Base-by-base conservation (phyloP, 306 rosid species). In the Geum urbanum region DNA sequence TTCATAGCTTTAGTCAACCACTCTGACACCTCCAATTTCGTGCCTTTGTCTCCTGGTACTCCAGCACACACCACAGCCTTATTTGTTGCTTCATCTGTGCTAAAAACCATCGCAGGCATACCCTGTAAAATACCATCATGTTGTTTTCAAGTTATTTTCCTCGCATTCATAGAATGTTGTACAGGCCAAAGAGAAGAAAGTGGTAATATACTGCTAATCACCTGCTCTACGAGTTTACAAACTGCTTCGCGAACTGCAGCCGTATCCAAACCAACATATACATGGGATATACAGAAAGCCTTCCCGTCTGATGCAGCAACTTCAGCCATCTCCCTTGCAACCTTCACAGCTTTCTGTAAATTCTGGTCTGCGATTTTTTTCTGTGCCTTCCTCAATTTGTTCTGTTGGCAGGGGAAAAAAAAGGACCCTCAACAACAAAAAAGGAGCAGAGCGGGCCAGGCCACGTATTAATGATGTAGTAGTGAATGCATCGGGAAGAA, bases 211-310 rank as follows among this genome's bases (percentile, higher is more conserved):
- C 44, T 45, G 71, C 16, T 44, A 76, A 60, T 58, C 41, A 95
- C 99, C 97, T 85, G 87, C 80, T 84, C 96, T 67, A 86, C 70
- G 74, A 84, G 89, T 81, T 81, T 87, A 65, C 80, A 60, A 72
- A 91, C 99, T 41, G 99, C 99, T 86, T 95, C 99, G 15, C 99
- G 97, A 64, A 95, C 96, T n/a, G 99, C 99, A 4, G 87, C 85
- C 5, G 66, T 89, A 84, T 95, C 99, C 73, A 91, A 78, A 72
- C 99, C 99, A 72, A 95, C 97, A 63, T 88, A 72, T 55, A 95
- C 95, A 11, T 66, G 80, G 77, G 96, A 86, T 73, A 95, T 66
- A 71, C 96, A 95, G 78, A 86, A 95, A 6, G 79, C 37, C 81
- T 84, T 89, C 61, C 95, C 92, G 32, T 83, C 77, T 16, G 89